Evolutionary conservation across 495 filamentous ascomycete species (phyloP).

Genomic region (Lepraria neglecta): DNA sequence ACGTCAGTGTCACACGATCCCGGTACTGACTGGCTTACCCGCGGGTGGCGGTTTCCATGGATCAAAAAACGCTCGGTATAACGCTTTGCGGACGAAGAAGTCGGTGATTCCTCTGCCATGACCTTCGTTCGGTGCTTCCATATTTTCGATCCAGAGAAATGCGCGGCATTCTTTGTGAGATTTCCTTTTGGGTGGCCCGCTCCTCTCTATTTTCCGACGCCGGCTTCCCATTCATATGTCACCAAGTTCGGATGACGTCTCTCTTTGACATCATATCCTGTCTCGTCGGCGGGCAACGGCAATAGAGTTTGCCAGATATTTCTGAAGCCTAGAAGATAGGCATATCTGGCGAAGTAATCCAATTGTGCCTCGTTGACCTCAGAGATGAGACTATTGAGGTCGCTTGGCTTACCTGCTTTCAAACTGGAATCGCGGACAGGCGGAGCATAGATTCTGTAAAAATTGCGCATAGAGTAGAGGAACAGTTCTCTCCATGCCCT

Average conservation of each 20-base stretch:
- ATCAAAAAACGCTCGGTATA: slow-evolving; percentile 1
- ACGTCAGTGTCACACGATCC: not conserved
- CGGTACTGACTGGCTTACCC: not conserved
- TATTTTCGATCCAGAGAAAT: not conserved
- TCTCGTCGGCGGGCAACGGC: not conserved
- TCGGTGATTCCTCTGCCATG: not conserved
- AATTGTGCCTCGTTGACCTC: slow-evolving; percentile 4
- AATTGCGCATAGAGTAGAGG: slow-evolving; percentile 6
- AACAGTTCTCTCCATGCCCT: slow-evolving; percentile 6
- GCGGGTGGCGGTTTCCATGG: not conserved
- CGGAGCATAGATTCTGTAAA: not conserved
- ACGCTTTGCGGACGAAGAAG: not conserved
- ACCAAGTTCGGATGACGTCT: not conserved
- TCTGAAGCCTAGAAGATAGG: slow-evolving; percentile 1
- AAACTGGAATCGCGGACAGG: not conserved
- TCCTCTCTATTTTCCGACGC: not conserved
- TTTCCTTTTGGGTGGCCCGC: not conserved
- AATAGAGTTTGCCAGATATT: not conserved
- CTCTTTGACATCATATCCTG: slow-evolving; percentile 3
- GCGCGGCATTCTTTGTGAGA: not conserved
- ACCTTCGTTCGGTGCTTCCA: slow-evolving; percentile 2
- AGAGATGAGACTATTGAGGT: not conserved
- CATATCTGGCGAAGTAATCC: slow-evolving; percentile 5
- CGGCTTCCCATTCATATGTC: not conserved
- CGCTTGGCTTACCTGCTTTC: not conserved